Conservation (phyloP, 805 yeast species). For the Tetrapisispora namnaoensis region DNA sequence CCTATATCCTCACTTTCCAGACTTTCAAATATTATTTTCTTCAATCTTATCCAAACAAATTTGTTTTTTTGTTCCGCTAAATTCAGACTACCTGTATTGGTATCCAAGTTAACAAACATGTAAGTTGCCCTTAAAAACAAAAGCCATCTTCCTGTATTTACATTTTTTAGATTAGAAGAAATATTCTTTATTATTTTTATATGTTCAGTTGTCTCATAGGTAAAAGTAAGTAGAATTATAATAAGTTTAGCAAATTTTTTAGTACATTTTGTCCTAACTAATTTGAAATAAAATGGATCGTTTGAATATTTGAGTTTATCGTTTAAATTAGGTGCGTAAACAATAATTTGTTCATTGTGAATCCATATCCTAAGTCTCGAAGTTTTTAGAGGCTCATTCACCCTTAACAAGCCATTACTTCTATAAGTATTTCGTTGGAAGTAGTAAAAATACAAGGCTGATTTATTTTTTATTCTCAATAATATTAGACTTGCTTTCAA, state of each 20-base stretch:
- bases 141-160: not conserved
- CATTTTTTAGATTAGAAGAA: not conserved
- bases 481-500: not conserved
- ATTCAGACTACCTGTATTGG: not conserved
- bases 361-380: not conserved
- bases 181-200: no score
- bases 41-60: not conserved
- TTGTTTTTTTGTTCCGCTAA: not conserved
- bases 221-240: not conserved
- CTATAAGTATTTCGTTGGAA: not conserved
- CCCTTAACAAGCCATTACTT: not conserved
- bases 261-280: not conserved
- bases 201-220: not conserved
- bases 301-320: not conserved
- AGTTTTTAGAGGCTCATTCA: not conserved
- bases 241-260: not conserved
- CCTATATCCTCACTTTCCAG: not conserved
- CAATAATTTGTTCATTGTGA: not conserved
- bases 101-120: not conserved
- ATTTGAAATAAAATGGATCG: not conserved
- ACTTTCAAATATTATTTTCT: not conserved
- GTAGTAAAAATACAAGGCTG: not conserved
- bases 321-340: not conserved
- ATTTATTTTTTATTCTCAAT: not conserved
- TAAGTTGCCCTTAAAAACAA: not conserved